Evolutionary conservation across 257 asterid species (phyloP).

Genomic region (Rauvolfia tetraphylla): DNA sequence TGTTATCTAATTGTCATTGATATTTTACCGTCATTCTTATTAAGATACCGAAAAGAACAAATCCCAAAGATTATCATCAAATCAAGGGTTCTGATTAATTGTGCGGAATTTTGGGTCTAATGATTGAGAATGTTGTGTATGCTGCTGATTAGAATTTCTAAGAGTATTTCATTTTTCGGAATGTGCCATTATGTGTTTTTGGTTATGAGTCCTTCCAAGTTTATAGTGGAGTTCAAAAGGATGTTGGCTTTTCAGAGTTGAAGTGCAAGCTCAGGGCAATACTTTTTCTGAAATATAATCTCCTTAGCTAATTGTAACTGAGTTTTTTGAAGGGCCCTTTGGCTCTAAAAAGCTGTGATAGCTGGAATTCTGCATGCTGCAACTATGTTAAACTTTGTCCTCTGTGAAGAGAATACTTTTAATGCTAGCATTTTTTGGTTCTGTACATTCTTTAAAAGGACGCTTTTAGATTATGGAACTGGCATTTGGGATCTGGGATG

Average conservation of each 20-base stretch:
- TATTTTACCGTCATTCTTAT: not conserved
- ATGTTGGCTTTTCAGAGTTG: not conserved
- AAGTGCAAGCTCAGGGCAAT: not conserved
- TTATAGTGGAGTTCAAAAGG: not conserved
- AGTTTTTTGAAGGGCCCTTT: not conserved
- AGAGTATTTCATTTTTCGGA: too few relatives aligned
- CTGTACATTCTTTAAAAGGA: not conserved
- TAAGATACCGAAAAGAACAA: too few relatives aligned
- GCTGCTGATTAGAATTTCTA: not conserved
- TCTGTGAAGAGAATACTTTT: not conserved
- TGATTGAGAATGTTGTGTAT: not conserved
- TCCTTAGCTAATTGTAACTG: not conserved
- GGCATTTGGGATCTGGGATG: not conserved
- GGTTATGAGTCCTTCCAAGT: not conserved
- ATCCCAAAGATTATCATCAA: not conserved
- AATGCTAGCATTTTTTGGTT: not conserved
- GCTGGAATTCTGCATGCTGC: not conserved
- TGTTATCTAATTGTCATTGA: not conserved
- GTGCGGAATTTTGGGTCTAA: not conserved
- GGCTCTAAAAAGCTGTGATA: not conserved
- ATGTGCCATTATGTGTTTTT: not conserved
- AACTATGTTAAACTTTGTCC: not conserved
- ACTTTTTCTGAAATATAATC: not conserved
- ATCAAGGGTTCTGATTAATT: not conserved
- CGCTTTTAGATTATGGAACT: not conserved